A percentile compares a stretch with the other conserved stretches of the same genome.
These are phyloP conservation scores for Penicillium glabrum DNA, from an alignment of 2,329 filamentous ascomycete species.

Conservation along the genomic window DNA sequence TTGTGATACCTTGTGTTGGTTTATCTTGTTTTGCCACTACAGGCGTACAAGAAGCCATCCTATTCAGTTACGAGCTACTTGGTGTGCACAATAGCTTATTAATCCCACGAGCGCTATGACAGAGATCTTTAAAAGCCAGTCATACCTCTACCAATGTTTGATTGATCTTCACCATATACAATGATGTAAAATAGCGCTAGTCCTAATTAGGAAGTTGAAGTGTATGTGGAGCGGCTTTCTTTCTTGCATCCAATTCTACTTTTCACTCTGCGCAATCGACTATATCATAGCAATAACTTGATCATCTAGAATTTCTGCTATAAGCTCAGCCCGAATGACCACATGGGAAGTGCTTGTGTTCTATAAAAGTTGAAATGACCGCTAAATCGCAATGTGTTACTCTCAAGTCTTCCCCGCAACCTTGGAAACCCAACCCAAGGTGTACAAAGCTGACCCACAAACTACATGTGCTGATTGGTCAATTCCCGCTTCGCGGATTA, in stretches of 20 bases:
- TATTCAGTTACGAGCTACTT: no score
- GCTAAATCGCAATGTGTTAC: not conserved
- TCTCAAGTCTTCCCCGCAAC: not conserved
- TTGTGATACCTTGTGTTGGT: not conserved
- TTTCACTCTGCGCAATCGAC: not conserved
- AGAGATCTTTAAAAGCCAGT: no score
- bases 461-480: not conserved
- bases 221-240: not conserved
- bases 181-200: not conserved
- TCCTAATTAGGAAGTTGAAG: not conserved
- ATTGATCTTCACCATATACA: not conserved
- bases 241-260: not conserved
- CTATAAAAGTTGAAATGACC: no score
- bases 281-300: not conserved
- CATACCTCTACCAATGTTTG: not conserved
- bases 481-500: not conserved
- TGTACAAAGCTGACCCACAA: not conserved
- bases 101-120: not conserved
- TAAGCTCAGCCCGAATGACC: fast-evolving
- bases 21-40: no score
- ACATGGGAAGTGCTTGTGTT: not conserved
- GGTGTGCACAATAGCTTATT: no score
- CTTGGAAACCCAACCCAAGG: not conserved
- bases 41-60: no score
- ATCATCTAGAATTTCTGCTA: not conserved